phyloP scores from a whole-genome alignment of 2,329 filamentous ascomycete species.

The Penicillium aurantiogriseum region DNA sequence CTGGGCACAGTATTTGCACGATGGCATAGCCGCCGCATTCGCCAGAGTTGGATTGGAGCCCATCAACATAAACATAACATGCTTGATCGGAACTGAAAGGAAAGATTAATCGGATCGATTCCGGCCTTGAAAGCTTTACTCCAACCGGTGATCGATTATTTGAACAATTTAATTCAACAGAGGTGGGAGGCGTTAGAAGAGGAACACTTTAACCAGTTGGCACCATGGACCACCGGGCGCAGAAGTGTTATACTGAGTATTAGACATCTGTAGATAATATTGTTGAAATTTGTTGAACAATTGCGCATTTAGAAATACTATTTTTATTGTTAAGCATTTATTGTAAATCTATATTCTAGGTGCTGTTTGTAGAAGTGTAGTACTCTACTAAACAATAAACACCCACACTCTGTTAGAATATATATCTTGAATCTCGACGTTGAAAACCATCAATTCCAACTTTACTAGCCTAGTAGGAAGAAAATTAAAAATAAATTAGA shows the following conservation, averaged over 20 bases:
- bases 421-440: background rate
- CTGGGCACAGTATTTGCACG: background rate
- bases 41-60: background rate
- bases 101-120: too few relatives aligned
- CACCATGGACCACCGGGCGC: background rate
- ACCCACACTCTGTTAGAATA: background rate
- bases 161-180: background rate
- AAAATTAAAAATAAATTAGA: background rate
- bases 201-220: background rate
- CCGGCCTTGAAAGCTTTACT: too few relatives aligned
- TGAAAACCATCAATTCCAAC: background rate
- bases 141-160: too few relatives aligned
- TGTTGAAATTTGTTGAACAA: background rate
- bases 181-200: background rate
- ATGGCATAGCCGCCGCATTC: background rate
- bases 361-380: background rate
- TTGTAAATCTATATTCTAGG: background rate
- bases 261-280: background rate
- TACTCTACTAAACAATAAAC: too few relatives aligned
- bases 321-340: background rate
- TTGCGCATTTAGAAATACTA: background rate
- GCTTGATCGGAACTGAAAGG: background rate
- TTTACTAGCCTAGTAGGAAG: background rate
- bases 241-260: background rate
- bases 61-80: background rate